Evolutionary conservation across 1,284 basidiomycete species (phyloP).

Genomic region (Trametes sp.): DNA sequence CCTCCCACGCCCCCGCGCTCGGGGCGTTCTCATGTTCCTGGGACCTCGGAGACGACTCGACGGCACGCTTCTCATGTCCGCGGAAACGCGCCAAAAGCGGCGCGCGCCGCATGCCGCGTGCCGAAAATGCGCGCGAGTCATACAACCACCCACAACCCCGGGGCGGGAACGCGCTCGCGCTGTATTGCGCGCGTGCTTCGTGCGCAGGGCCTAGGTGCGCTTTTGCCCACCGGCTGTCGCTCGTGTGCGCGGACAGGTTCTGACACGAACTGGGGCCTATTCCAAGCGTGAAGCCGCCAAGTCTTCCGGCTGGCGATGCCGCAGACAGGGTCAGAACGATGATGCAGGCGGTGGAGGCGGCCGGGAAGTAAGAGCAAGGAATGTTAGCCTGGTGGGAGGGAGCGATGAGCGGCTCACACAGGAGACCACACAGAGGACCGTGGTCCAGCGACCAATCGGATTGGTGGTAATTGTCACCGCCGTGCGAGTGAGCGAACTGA

Average conservation of each 20-base stretch:
- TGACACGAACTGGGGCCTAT: neutral
- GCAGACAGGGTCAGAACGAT: neutral
- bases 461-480: neutral
- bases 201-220: neutral
- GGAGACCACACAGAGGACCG: no score
- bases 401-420: neutral
- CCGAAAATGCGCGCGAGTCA: conserved; percentile 10
- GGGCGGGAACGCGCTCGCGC: conserved; percentile 12
- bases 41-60: conserved; percentile 2
- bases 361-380: no score
- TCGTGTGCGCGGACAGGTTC: neutral
- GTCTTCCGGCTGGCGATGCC: neutral
- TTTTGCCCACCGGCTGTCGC: neutral
- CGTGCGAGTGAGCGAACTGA: no score
- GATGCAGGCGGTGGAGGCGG: neutral
- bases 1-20: conserved; percentile 12
- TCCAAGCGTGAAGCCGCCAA: neutral
- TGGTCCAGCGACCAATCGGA: no score
- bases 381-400: no score
- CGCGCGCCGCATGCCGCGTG: neutral
- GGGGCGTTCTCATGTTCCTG: conserved; percentile 19
- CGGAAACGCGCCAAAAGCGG: neutral
- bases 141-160: conserved; percentile 22
- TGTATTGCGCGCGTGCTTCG: conserved; percentile 7
- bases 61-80: conserved; percentile 14